Conservation (phyloP, 2,329 filamentous ascomycete genomes). For the Cyphellophora attinorum region DNA sequence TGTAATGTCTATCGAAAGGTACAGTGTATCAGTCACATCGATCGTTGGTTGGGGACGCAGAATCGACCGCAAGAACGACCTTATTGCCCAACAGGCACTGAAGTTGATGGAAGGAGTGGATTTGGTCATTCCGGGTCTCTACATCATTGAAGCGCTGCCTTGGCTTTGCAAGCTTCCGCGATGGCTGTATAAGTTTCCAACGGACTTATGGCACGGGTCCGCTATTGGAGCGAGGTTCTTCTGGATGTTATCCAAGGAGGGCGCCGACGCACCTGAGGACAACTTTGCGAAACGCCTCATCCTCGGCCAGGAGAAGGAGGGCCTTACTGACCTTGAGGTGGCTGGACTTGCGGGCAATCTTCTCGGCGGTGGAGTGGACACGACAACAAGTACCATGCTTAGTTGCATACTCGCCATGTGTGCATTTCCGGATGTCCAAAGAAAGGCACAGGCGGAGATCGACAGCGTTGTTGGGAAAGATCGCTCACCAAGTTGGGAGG, state of each 20-base stretch:
- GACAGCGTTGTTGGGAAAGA: conserved; percentile 31
- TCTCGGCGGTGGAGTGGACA: conserved; percentile 23
- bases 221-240: conserved; percentile 40
- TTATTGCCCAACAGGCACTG: conserved; percentile 28
- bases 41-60: conserved; percentile 29
- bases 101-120: conserved; percentile 14
- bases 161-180: conserved; percentile 40
- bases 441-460: conserved; percentile 34
- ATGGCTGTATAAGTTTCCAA: conserved; percentile 19
- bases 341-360: conserved; percentile 37
- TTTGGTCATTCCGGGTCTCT: conserved; percentile 11
- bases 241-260: conserved; percentile 42
- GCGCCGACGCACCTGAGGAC: conserved; percentile 29
- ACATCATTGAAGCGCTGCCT: conserved; percentile 11
- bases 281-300: conserved; percentile 38
- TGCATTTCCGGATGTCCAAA: conserved; percentile 37
- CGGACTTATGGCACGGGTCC: conserved; percentile 6
- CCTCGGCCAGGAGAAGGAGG: conserved; percentile 36
- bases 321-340: conserved; percentile 36
- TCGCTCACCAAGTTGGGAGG: conserved; percentile 23
- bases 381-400: conserved; percentile 21
- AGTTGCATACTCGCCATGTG: conserved; percentile 22
- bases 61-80: conserved; percentile 38
- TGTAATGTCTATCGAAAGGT: conserved; percentile 29
- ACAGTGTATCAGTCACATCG: conserved; percentile 31